Evolutionary conservation across 2,329 filamentous ascomycete species (phyloP).

Genomic region (Epichloe hybrida): DNA sequence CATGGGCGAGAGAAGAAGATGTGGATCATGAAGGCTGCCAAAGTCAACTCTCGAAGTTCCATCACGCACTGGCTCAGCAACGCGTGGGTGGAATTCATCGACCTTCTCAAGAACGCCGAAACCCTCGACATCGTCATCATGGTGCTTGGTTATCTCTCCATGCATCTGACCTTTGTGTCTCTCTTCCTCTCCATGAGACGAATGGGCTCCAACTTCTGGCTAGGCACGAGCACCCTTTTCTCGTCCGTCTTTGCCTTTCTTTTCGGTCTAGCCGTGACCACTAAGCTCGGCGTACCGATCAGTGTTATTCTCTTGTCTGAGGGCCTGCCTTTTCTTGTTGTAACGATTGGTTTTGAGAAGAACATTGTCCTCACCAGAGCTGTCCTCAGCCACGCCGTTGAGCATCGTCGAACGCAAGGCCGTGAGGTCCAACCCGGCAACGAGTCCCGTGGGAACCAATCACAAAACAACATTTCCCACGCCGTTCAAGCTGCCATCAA

Average conservation of each 20-base stretch:
- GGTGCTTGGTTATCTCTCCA: conserved; percentile 87
- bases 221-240: conserved; percentile 79
- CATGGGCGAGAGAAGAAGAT: conserved; percentile 61
- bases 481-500: conserved; percentile 84
- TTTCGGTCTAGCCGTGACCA: conserved; percentile 84
- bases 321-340: conserved; percentile 91
- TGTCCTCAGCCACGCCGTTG: conserved; percentile 75
- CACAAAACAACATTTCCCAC: conserved; percentile 68
- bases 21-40: conserved; percentile 94
- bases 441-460: conserved; percentile 17
- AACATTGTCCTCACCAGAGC: conserved; percentile 91
- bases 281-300: conserved; percentile 83
- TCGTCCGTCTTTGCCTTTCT: conserved; percentile 94
- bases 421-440: conserved; percentile 28
- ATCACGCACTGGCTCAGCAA: conserved; percentile 61
- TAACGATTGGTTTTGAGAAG: conserved; percentile 97
- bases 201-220: conserved; percentile 94
- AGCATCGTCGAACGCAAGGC: conserved; percentile 46
- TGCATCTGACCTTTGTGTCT: conserved; percentile 96
- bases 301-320: conserved; percentile 90
- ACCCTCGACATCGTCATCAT: conserved; percentile 96
- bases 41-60: conserved; percentile 46
- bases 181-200: conserved; percentile 97
- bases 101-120: conserved; percentile 72
- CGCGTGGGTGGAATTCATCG: conserved; percentile 77